These are phyloP conservation scores for Taxillus chinensis DNA, from an alignment of 164 flowering plant species.

Conservation along the genomic window DNA sequence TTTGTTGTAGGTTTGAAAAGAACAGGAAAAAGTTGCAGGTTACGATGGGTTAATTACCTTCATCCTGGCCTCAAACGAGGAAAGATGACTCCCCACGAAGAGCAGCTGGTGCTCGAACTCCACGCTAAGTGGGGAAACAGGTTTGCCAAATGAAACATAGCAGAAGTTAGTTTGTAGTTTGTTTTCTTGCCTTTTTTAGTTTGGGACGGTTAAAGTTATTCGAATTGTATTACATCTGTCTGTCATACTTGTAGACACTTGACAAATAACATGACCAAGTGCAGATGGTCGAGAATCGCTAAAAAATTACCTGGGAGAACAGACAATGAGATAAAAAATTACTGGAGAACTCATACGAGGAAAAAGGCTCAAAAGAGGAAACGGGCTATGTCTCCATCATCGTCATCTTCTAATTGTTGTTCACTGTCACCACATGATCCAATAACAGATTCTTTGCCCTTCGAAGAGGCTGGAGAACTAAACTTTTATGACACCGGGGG, in stretches of 20 bases:
- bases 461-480: conserved; percentile 22
- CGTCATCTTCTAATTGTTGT: conserved; percentile 29
- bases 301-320: conserved; percentile 86
- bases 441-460: conserved; percentile 15
- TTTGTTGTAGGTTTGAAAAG: conserved; percentile 87
- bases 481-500: conserved; percentile 43
- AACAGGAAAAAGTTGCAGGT: conserved; percentile 97
- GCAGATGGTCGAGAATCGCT: conserved; percentile 95
- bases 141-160: conserved; percentile 22
- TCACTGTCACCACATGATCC: conserved; percentile 27
- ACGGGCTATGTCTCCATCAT: conserved; percentile 27
- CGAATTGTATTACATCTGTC: background rate
- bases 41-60: conserved; percentile 94
- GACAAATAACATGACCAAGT: conserved; percentile 5
- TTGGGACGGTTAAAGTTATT: background rate
- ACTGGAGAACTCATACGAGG: conserved; percentile 94
- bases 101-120: conserved; percentile 78
- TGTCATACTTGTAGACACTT: background rate
- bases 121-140: conserved; percentile 95
- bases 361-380: conserved; percentile 82
- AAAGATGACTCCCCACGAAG: conserved; percentile 89
- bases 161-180: no score
- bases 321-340: conserved; percentile 95
- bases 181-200: background rate
- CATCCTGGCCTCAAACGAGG: conserved; percentile 90